phyloP scores from a whole-genome alignment of 805 yeast genomes.

The Hyphopichia homilentoma region DNA sequence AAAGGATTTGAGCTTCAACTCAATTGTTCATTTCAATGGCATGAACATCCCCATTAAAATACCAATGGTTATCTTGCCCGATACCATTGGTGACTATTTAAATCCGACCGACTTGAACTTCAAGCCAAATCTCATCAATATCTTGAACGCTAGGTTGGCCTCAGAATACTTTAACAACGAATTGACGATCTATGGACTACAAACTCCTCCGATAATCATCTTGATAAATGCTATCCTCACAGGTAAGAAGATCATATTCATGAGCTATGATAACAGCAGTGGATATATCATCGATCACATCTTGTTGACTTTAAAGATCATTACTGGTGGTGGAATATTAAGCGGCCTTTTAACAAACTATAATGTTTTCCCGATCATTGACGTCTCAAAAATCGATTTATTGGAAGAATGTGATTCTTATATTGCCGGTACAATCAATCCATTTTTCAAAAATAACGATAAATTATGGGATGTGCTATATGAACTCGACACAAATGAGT shows the following conservation, averaged over 20 bases:
- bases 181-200: slow-evolving; percentile 49
- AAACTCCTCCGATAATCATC: slow-evolving; percentile 45
- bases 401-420: slow-evolving; percentile 39
- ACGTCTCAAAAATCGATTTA: slow-evolving; percentile 53
- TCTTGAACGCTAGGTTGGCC: slow-evolving; percentile 32
- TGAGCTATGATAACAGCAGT: slow-evolving; percentile 36
- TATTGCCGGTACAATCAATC: slow-evolving; percentile 67
- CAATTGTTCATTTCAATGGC: slow-evolving; percentile 32
- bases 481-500: slow-evolving; percentile 52
- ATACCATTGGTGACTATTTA: slow-evolving; percentile 40
- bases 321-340: slow-evolving; percentile 41
- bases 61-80: slow-evolving; percentile 40
- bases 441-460: slow-evolving; percentile 53
- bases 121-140: slow-evolving; percentile 32
- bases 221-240: slow-evolving; percentile 35
- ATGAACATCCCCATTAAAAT: slow-evolving; percentile 43
- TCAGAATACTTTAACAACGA: slow-evolving; percentile 39
- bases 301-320: slow-evolving; percentile 38
- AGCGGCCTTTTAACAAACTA: slow-evolving; percentile 34
- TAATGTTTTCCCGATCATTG: slow-evolving; percentile 56
- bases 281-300: slow-evolving; percentile 40
- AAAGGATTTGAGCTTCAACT: slow-evolving; percentile 41
- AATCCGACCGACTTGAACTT: slow-evolving; percentile 44
- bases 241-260: slow-evolving; percentile 37
- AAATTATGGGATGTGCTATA: slow-evolving; percentile 59